Conservation (phyloP, 176 grass and related monocot genomes). For the Microstegium vimineum region DNA sequence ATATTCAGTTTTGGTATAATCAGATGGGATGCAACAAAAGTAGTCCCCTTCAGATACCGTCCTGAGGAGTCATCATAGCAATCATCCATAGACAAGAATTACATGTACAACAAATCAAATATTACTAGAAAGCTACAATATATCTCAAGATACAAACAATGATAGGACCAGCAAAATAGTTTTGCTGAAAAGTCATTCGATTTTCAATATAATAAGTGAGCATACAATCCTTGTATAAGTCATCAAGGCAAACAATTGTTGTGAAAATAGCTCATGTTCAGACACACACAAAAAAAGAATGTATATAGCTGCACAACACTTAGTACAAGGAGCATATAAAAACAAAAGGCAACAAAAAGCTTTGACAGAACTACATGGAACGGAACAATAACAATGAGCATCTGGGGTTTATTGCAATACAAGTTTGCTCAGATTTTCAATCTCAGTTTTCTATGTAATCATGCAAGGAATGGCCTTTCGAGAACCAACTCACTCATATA, state of each 20-base stretch:
- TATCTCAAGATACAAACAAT: background rate
- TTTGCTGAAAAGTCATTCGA: background rate
- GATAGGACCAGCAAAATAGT: background rate
- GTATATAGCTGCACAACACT: background rate
- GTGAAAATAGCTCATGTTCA: background rate
- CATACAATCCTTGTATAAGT: background rate
- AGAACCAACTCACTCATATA: constrained; percentile 15
- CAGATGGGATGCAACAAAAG: background rate
- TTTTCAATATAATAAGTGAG: background rate
- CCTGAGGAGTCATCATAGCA: constrained; percentile 15
- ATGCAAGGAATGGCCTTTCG: background rate
- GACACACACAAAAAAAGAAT: background rate
- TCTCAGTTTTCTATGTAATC: constrained; percentile 22
- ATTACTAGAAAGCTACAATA: background rate
- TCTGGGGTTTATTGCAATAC: background rate
- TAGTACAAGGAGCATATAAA: background rate
- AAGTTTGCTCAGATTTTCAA: background rate
- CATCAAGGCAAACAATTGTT: background rate
- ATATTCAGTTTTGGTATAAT: constrained; percentile 26
- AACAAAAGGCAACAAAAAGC: background rate
- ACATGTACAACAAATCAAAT: background rate
- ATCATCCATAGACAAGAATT: background rate
- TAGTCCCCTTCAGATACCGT: constrained; percentile 10
- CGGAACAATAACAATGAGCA: background rate
- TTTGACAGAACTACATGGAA: background rate